These are phyloP conservation scores for Pseudogymnoascus sp. DNA, from an alignment of 2,329 filamentous ascomycete genomes.

Conservation along the genomic window DNA sequence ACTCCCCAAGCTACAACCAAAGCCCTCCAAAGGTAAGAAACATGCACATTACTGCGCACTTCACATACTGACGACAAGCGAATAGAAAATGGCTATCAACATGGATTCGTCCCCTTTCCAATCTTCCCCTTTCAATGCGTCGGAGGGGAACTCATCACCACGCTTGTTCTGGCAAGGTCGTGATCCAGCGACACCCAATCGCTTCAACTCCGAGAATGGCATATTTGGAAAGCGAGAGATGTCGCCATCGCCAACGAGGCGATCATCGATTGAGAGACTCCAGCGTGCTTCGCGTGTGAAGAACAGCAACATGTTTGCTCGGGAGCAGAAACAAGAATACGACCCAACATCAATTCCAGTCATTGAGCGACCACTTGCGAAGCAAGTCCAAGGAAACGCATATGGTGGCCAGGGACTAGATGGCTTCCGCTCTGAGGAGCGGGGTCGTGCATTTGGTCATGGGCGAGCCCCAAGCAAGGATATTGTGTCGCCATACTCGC, in stretches of 20 bases:
- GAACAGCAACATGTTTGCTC: conserved; percentile 94
- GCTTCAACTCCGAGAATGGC: conserved; percentile 62
- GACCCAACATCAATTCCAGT: conserved; percentile 70
- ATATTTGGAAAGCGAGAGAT: conserved; percentile 46
- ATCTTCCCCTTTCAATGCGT: conserved; percentile 61
- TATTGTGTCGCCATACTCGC: conserved; percentile 48
- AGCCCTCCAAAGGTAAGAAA: conserved; percentile 53
- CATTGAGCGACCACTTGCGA: conserved; percentile 74
- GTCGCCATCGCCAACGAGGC: conserved; percentile 65
- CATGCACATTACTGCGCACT: neutral
- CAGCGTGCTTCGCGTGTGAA: conserved; percentile 93
- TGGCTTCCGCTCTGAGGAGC: conserved; percentile 45
- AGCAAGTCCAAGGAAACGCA: conserved; percentile 63
- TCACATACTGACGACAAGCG: conserved; percentile 13
- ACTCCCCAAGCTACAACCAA: conserved; percentile 87
- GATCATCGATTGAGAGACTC: conserved; percentile 89
- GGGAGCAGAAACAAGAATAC: conserved; percentile 88
- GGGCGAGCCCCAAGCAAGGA: conserved; percentile 52
- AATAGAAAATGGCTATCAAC: conserved; percentile 59
- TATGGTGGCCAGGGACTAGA: conserved; percentile 52
- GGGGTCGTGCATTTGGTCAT: conserved; percentile 36
- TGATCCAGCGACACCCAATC: conserved; percentile 59
- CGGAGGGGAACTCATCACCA: conserved; percentile 59
- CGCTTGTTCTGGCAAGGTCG: conserved; percentile 84
- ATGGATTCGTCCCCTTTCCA: conserved; percentile 79